phyloP scores from a whole-genome alignment of 352 stramenopile genomes.

The Phytophthora crassamura region DNA sequence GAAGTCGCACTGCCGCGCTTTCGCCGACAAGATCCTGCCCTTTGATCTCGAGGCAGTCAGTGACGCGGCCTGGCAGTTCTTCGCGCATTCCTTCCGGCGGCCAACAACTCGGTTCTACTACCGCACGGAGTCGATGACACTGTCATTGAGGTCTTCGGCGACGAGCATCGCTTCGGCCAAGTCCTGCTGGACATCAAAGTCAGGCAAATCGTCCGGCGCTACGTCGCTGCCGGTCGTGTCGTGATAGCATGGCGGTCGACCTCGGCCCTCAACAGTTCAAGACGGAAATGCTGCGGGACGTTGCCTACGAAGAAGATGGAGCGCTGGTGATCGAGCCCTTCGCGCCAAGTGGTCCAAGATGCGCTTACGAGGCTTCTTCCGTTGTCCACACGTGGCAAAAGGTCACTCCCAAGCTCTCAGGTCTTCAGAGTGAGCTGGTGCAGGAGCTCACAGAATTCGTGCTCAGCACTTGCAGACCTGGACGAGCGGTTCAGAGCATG shows the following conservation, averaged over 20 bases:
- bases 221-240: conserved; percentile 41
- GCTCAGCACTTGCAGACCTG: conserved; percentile 28
- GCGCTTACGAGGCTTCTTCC: too few relatives aligned
- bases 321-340: conserved; percentile 69
- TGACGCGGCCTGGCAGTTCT: conserved; percentile 48
- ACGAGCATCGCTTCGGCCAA: conserved; percentile 52
- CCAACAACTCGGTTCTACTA: conserved; percentile 46
- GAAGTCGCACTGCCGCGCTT: conserved; percentile 28
- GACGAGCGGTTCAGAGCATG: conserved; percentile 43
- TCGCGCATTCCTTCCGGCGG: conserved; percentile 36
- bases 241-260: conserved; percentile 52
- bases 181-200: conserved; percentile 51
- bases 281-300: conserved; percentile 38
- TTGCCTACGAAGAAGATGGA: conserved; percentile 60
- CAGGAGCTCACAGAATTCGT: conserved; percentile 46
- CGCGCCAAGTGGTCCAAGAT: too few relatives aligned
- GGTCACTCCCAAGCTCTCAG: conserved; percentile 33
- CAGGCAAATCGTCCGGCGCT: conserved; percentile 55
- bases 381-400: conserved; percentile 53
- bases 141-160: conserved; percentile 63
- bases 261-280: conserved; percentile 58
- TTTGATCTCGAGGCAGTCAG: conserved; percentile 41
- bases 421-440: conserved; percentile 20
- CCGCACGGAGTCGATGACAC: conserved; percentile 48
- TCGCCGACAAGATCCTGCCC: conserved; percentile 50